These are phyloP conservation scores for Ceratopteris richardii DNA, from an alignment of 75 land plant species.

Conservation along the genomic window DNA sequence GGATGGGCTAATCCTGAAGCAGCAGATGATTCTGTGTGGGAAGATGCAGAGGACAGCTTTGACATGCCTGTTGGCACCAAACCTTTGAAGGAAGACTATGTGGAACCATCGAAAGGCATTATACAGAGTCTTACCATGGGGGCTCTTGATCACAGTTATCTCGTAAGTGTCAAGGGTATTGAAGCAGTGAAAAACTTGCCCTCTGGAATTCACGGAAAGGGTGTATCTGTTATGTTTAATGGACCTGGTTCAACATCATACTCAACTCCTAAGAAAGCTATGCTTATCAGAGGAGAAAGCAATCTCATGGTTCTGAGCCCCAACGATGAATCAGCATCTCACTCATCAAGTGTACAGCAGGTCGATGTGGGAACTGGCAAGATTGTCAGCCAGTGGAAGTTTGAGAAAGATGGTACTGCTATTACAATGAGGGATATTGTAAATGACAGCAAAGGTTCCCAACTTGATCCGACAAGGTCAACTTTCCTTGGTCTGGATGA, in stretches of 20 bases:
- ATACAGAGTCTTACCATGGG: conserved; percentile 90
- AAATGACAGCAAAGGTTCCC: conserved; percentile 76
- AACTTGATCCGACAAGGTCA: conserved; percentile 68
- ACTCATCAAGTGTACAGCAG: conserved; percentile 70
- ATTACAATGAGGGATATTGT: conserved; percentile 92
- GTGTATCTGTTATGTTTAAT: conserved; percentile 51
- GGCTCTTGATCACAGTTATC: conserved; percentile 83
- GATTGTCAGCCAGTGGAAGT: conserved; percentile 90
- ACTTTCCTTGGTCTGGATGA: conserved; percentile 94
- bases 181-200: conserved; percentile 74
- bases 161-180: conserved; percentile 75
- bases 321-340: conserved; percentile 32
- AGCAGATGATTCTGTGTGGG: conserved; percentile 93
- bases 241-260: conserved; percentile 9
- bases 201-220: conserved; percentile 87
- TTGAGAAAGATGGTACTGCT: conserved; percentile 86
- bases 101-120: conserved; percentile 60
- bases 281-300: conserved; percentile 86
- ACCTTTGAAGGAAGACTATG: conserved; percentile 49
- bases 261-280: conserved; percentile 79
- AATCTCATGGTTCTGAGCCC: conserved; percentile 96
- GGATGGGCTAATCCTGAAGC: conserved; percentile 85
- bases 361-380: conserved; percentile 87
- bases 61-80: conserved; percentile 21
- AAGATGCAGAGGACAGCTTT: conserved; percentile 72